Conservation (phyloP, 768 basidiomycete species). For the Leccinellum luteum region DNA sequence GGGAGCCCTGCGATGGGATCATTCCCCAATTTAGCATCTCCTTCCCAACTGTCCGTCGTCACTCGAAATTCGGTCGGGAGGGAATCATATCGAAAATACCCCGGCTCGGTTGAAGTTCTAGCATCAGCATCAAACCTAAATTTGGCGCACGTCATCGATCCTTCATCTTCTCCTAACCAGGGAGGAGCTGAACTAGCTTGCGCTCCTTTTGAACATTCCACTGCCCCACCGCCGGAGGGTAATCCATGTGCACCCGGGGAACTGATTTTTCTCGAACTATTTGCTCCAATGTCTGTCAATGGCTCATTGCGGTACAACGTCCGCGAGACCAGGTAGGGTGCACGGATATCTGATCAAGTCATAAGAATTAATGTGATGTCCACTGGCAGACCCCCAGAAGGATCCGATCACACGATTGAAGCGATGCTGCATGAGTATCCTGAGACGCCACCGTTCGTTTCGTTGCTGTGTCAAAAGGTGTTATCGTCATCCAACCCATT, state of each 20-base stretch:
- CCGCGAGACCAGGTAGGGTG: constrained; percentile 9
- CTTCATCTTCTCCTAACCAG: background rate
- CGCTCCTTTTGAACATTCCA: background rate
- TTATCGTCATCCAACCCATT: background rate
- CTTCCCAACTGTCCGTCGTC: background rate
- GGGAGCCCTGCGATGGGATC: background rate
- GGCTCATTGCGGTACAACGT: background rate
- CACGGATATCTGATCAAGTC: background rate
- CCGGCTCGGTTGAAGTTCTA: constrained; percentile 10
- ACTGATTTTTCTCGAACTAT: background rate
- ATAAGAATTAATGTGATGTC: background rate
- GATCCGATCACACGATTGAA: constrained; percentile 2
- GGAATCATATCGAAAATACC: constrained; percentile 17
- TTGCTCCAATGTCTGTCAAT: constrained; percentile 11
- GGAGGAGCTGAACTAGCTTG: background rate
- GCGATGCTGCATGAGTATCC: constrained; percentile 19
- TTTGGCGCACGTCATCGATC: background rate
- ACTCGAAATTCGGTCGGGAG: constrained; percentile 15
- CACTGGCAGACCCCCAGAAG: constrained; percentile 4
- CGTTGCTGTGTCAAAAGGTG: background rate
- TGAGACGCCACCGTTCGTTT: constrained; percentile 11
- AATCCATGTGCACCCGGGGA: background rate
- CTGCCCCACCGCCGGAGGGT: background rate
- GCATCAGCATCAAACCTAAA: background rate
- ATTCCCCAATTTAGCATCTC: background rate